Conservation (phyloP, 2,329 filamentous ascomycete species). For the Thermomyces lanuginosus region DNA sequence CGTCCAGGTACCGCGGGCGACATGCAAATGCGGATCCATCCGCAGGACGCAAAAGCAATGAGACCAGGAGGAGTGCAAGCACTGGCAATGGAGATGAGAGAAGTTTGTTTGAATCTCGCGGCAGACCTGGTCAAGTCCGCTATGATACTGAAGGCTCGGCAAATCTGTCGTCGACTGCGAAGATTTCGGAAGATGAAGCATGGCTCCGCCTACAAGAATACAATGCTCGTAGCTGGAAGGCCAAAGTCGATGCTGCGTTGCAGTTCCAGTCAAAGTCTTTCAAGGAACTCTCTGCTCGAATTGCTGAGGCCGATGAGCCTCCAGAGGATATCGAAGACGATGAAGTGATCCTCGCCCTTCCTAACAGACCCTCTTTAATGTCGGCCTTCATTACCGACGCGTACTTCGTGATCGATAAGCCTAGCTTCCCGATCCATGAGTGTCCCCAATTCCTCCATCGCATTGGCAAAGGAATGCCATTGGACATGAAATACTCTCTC, state of each 20-base stretch:
- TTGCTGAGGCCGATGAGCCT: constrained; percentile 67
- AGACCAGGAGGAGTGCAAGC: constrained; percentile 38
- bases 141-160: constrained; percentile 71
- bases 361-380: constrained; percentile 70
- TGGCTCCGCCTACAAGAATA: constrained; percentile 57
- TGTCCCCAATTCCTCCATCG: constrained; percentile 70
- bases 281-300: constrained; percentile 59
- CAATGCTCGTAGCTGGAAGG: constrained; percentile 84
- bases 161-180: constrained; percentile 54
- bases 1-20: constrained; percentile 36
- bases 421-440: constrained; percentile 69
- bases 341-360: constrained; percentile 73
- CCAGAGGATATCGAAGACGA: constrained; percentile 68
- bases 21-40: constrained; percentile 33
- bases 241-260: constrained; percentile 65
- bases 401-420: constrained; percentile 74
- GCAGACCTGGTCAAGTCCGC: constrained; percentile 24
- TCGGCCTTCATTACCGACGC: constrained; percentile 67
- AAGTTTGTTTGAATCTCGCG: constrained; percentile 15
- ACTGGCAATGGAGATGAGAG: constrained; percentile 30
- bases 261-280: constrained; percentile 55
- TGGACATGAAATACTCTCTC: constrained; percentile 76
- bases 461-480: constrained; percentile 92
- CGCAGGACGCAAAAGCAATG: constrained; percentile 22
- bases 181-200: constrained; percentile 61